phyloP scores from a whole-genome alignment of 108 stramenopile genomes.

The Aurantiochytrium sp. region DNA sequence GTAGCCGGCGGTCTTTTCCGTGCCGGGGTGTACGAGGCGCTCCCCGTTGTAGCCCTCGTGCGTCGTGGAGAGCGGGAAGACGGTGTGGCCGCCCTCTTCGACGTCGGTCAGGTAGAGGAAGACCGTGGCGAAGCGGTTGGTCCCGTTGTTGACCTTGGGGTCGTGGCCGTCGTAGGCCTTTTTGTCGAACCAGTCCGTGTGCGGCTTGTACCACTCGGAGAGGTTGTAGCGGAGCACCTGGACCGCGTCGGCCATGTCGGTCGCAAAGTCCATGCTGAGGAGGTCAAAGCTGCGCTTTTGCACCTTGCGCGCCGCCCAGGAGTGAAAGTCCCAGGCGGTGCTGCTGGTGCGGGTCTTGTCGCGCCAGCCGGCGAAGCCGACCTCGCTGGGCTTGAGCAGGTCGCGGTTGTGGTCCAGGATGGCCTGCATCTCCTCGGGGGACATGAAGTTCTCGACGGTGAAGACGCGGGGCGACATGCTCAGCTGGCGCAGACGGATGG shows the following conservation, averaged over 20 bases:
- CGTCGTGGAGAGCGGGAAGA: conserved; percentile 56
- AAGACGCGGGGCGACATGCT: conserved; percentile 39
- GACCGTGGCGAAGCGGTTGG: conserved; percentile 90
- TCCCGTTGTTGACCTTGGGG: conserved; percentile 46
- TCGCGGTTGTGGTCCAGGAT: conserved; percentile 38
- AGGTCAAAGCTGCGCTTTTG: conserved; percentile 59
- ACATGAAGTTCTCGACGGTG: conserved; percentile 54
- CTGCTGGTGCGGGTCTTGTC: not conserved
- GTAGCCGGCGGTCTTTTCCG: not conserved
- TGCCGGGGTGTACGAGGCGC: not conserved
- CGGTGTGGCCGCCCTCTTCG: conserved; percentile 85
- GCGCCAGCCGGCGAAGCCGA: conserved; percentile 47
- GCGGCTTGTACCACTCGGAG: conserved; percentile 79
- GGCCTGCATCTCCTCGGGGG: conserved; percentile 43
- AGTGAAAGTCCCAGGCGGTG: conserved; percentile 6
- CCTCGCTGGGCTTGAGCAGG: conserved; percentile 46
- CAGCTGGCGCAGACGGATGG: not conserved
- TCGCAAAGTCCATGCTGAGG: conserved; percentile 75
- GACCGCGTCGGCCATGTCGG: conserved; percentile 79
- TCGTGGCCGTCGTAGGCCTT: conserved; percentile 44
- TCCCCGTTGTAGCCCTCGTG: conserved; percentile 39
- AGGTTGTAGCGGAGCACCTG: conserved; percentile 89
- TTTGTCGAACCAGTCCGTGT: conserved; percentile 77
- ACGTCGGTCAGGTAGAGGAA: conserved; percentile 89
- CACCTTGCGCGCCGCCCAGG: not conserved